Evolutionary conservation across 768 basidiomycete species (phyloP).

Genomic region (Boletellus sp.): DNA sequence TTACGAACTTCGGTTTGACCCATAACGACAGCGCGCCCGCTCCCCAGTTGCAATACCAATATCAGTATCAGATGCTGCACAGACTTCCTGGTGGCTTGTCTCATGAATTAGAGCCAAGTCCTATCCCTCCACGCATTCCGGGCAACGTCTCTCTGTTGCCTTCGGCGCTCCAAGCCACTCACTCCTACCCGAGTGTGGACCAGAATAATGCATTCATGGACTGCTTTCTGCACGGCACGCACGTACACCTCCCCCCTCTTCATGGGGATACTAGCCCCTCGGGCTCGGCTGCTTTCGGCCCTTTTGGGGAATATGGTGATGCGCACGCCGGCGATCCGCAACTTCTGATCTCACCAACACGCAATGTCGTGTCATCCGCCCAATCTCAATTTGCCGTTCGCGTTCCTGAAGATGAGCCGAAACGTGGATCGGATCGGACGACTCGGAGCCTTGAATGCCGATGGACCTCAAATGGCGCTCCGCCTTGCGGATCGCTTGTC

Average conservation of each 20-base stretch:
- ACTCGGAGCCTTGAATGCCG: conserved; percentile 3
- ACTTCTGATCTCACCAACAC: background rate
- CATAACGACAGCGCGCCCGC: background rate
- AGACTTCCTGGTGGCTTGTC: background rate
- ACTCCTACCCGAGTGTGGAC: background rate
- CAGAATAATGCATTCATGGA: background rate
- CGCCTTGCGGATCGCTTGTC: conserved; percentile 3
- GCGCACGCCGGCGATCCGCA: background rate
- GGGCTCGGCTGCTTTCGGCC: background rate
- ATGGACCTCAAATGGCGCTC: conserved; percentile 8
- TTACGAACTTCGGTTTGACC: background rate
- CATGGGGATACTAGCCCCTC: background rate
- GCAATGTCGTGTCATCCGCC: background rate
- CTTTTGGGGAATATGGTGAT: background rate
- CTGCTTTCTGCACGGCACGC: background rate
- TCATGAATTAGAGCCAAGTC: background rate
- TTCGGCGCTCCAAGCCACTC: background rate
- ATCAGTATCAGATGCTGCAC: background rate
- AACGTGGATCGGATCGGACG: background rate
- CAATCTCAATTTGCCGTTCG: background rate
- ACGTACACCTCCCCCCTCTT: background rate
- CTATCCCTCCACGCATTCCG: background rate
- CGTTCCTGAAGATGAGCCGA: background rate
- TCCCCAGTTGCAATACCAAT: background rate
- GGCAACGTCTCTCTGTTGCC: background rate